Evolutionary conservation across 257 asterid species (phyloP).

Genomic region (Fraxinus americana): DNA sequence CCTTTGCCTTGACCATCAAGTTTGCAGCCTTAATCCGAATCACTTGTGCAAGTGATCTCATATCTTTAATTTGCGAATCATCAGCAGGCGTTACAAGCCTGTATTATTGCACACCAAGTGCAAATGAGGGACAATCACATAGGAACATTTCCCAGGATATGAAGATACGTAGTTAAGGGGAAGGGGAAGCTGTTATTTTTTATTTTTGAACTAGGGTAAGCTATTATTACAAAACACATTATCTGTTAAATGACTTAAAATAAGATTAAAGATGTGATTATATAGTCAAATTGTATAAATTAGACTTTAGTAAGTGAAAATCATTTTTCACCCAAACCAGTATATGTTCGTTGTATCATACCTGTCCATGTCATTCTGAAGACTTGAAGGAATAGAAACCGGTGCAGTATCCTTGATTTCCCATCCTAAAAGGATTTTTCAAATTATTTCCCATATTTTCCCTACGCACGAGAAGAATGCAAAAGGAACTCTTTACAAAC

Average conservation of each 20-base stretch:
- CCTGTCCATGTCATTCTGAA: constrained; percentile 72
- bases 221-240: background rate
- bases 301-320: background rate
- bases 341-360: constrained; percentile 23
- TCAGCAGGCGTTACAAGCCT: constrained; percentile 54
- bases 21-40: constrained; percentile 54
- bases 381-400: constrained; percentile 51
- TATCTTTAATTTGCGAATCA: constrained; percentile 70
- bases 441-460: constrained; percentile 24
- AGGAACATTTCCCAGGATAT: constrained; percentile 3
- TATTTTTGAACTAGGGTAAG: no score
- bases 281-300: background rate
- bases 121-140: constrained; percentile 10
- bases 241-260: background rate
- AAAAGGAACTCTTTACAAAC: constrained; percentile 4
- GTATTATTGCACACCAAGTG: constrained; percentile 27
- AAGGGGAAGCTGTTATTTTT: constrained; percentile 16
- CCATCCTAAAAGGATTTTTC: constrained; percentile 49
- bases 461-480: background rate
- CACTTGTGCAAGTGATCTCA: constrained; percentile 53
- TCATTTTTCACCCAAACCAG: background rate
- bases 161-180: background rate
- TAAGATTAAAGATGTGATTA: background rate
- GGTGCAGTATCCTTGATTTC: constrained; percentile 66
- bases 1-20: constrained; percentile 74